Evolutionary conservation across 2,329 filamentous ascomycete genomes (phyloP), one percentile per base, ranked within the genome.

Genomic region (Trichoderma aggressivum): DNA sequence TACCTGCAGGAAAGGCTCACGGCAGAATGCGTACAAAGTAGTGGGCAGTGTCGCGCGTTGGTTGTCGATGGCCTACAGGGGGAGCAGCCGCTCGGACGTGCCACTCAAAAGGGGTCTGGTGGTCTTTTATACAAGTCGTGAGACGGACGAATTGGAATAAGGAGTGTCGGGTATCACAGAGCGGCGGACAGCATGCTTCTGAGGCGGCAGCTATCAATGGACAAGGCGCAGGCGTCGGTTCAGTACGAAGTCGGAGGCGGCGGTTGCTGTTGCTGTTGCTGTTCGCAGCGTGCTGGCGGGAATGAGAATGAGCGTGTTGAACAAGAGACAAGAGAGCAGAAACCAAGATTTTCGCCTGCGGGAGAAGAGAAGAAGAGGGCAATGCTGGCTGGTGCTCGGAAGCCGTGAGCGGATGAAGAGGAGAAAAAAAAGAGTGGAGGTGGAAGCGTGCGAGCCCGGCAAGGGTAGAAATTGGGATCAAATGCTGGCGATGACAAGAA

Each of bases 1-100:
- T 76, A 75, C 71, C 74, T 77, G 74, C 75, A 73, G 70, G 61
- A 72, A 72, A 75, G 77, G 77, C 74, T 58, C 72, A 70, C 72
- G 67, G 73, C 77, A 79, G 77, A 63, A 71, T 66, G 72, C 56
- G 65, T 61, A 14, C 28, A 53, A 32, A n/a, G 28, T 36, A 34
- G 26, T 47, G 70, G 62, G 71, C 71, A 69, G 72, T 70, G 72
- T 59, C 73, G 72, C 55, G 73, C 66, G 58, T 26, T 66, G 56
- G 43, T 70, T 43, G 30, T 66, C 67, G 70, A 70, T 64, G 69
- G 65, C 58, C 55, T 65, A 69, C 56, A 70, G 66, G 60, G 43
- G 64, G 73, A 73, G 71, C 69, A 71, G 70, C 73, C 72, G 71
- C 50, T 71, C 47, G 43, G 36, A 30, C 12, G 26, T 21, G 56